Percentiles rank a stretch among this genome's conserved stretches.
Conservation (phyloP, 208 protist genomes). For the Novymonas esmeraldas region DNA sequence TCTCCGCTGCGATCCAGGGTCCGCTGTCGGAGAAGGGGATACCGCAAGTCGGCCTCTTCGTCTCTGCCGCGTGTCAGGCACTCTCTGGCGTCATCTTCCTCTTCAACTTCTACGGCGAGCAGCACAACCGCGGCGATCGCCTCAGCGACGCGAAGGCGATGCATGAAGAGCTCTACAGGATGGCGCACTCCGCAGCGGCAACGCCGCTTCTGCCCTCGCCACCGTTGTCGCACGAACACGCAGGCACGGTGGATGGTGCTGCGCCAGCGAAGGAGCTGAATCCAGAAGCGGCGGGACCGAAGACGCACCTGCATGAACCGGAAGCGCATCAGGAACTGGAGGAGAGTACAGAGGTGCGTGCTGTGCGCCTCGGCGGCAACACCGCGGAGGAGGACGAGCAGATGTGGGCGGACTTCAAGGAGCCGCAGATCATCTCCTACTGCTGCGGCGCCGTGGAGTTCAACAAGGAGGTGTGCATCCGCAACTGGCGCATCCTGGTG, state of each 20-base stretch:
- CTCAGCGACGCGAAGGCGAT: constrained; percentile 28
- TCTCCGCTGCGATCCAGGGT: constrained; percentile 29
- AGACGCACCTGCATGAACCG: too few relatives aligned
- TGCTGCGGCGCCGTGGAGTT: constrained; percentile 22
- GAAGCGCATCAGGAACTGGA: too few relatives aligned
- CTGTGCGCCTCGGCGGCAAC: neutral
- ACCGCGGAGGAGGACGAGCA: constrained; percentile 8
- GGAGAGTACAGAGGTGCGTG: too few relatives aligned
- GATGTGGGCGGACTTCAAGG: neutral
- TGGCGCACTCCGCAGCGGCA: too few relatives aligned
- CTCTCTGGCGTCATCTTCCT: constrained; percentile 53
- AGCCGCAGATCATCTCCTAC: constrained; percentile 21
- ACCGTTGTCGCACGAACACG: neutral
- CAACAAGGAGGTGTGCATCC: constrained; percentile 23
- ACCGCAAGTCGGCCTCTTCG: constrained; percentile 44
- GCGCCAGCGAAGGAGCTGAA: too few relatives aligned
- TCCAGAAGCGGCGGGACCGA: too few relatives aligned
- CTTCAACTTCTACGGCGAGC: constrained; percentile 74
- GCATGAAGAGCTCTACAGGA: too few relatives aligned
- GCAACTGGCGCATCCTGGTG: constrained; percentile 31
- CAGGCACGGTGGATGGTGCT: too few relatives aligned
- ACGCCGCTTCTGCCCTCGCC: too few relatives aligned
- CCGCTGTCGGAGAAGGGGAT: constrained; percentile 19
- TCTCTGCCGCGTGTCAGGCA: constrained; percentile 50
- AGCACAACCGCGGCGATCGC: constrained; percentile 50